phyloP scores from a whole-genome alignment of 2,329 filamentous ascomycete species.

The Coniochaeta pulveracea region DNA sequence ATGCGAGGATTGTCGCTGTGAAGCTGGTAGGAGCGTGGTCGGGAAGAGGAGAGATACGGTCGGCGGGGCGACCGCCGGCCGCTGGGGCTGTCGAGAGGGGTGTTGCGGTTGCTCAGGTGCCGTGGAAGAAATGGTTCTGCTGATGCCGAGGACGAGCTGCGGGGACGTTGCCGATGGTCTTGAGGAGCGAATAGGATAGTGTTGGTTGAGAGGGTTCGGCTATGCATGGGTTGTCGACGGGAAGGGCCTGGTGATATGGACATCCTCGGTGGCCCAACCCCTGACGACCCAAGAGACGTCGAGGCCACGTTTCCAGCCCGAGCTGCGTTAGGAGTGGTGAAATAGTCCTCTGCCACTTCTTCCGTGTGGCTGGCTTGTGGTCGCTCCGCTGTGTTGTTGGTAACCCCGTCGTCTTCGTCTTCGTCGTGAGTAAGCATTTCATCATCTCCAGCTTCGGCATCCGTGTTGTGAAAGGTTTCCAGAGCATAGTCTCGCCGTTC shows the following conservation, averaged over 20 bases:
- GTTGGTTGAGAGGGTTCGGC: conserved; percentile 65
- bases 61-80: conserved; percentile 44
- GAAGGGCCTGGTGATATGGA: conserved; percentile 15
- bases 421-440: conserved; percentile 78
- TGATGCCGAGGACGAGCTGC: conserved; percentile 31
- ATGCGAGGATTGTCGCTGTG: conserved; percentile 22
- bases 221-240: conserved; percentile 39
- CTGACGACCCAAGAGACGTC: conserved; percentile 18
- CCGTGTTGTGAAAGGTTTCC: conserved; percentile 53
- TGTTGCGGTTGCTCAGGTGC: conserved; percentile 25
- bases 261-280: conserved; percentile 5
- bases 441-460: conserved; percentile 82
- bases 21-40: not conserved
- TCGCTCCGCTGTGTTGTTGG: conserved; percentile 28
- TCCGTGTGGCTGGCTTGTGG: conserved; percentile 16
- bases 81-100: conserved; percentile 30
- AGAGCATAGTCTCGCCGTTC: conserved; percentile 27
- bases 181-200: conserved; percentile 78
- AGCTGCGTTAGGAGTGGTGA: conserved; percentile 36
- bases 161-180: conserved; percentile 20
- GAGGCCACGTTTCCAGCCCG: conserved; percentile 23
- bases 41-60: conserved; percentile 42
- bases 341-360: conserved; percentile 36
- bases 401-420: conserved; percentile 41
- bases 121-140: conserved; percentile 22